These are phyloP conservation scores for Pterula multifida DNA, from an alignment of 1,284 basidiomycete genomes.

Conservation along the genomic window DNA sequence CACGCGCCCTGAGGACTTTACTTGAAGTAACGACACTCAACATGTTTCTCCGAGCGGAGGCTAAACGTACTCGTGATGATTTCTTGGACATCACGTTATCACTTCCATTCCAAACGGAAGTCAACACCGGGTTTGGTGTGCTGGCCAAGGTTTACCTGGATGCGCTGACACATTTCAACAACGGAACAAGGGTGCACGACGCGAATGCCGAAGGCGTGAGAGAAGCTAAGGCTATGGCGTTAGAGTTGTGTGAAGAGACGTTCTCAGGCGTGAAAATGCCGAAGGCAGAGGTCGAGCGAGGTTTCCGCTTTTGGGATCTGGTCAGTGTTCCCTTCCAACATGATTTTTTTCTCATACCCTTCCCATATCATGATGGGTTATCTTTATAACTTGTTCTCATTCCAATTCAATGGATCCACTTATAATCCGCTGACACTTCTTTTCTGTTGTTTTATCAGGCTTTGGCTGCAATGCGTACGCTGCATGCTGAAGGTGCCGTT, in stretches of 20 bases:
- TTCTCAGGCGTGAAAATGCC: conserved; percentile 88
- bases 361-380: conserved; percentile 10
- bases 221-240: conserved; percentile 77
- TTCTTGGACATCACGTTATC: conserved; percentile 85
- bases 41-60: conserved; percentile 84
- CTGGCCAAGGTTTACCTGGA: conserved; percentile 94
- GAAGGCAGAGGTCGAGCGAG: conserved; percentile 81
- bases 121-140: conserved; percentile 96
- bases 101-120: conserved; percentile 89
- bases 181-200: conserved; percentile 61
- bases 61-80: conserved; percentile 79
- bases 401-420: conserved; percentile 2
- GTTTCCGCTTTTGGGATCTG: conserved; percentile 97
- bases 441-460: conserved; percentile 37
- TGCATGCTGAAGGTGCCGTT: conserved; percentile 75
- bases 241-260: conserved; percentile 87
- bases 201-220: conserved; percentile 66
- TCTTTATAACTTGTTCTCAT: conserved; percentile 5
- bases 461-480: conserved; percentile 77
- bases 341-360: conserved; percentile 8
- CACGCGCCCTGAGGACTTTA: conserved; percentile 81
- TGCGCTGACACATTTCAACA: conserved; percentile 80
- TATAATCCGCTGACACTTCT: conserved; percentile 13
- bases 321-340: conserved; percentile 39
- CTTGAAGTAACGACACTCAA: conserved; percentile 88